Conservation (phyloP, 1,284 basidiomycete species). For the Pyrrhoderma noxium region DNA sequence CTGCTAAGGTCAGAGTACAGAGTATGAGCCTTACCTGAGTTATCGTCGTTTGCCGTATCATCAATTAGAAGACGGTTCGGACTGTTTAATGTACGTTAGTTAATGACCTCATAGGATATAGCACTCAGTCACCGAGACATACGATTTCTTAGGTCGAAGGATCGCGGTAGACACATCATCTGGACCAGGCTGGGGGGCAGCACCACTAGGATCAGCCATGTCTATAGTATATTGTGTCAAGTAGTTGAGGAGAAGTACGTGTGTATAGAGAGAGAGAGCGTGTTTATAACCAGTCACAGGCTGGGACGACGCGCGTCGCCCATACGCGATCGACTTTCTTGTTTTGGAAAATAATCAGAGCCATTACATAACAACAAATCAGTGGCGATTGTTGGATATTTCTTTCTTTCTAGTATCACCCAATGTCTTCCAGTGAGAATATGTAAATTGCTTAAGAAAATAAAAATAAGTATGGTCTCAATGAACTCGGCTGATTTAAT, state of each 20-base stretch:
- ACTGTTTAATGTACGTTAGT: conserved; percentile 34
- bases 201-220: conserved; percentile 77
- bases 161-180: conserved; percentile 92
- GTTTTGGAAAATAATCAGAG: background rate
- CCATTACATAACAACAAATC: background rate
- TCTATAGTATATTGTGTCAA: conserved; percentile 13
- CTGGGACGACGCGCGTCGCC: conserved; percentile 33
- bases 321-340: conserved; percentile 20
- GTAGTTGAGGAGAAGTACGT: conserved; percentile 18
- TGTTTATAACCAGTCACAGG: conserved; percentile 25
- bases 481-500: no score
- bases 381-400: background rate
- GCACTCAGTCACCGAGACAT: conserved; percentile 31
- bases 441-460: no score
- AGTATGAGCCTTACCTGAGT: conserved; percentile 56
- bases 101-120: background rate
- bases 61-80: conserved; percentile 94
- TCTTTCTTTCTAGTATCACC: background rate
- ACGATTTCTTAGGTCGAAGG: conserved; percentile 94
- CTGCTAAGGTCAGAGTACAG: background rate
- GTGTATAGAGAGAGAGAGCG: conserved; percentile 11
- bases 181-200: conserved; percentile 63
- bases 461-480: no score
- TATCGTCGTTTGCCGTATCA: conserved; percentile 87
- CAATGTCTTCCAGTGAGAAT: no score